phyloP scores from a whole-genome alignment of 169 alveolate species.

The Plasmodium gallinaceum region DNA sequence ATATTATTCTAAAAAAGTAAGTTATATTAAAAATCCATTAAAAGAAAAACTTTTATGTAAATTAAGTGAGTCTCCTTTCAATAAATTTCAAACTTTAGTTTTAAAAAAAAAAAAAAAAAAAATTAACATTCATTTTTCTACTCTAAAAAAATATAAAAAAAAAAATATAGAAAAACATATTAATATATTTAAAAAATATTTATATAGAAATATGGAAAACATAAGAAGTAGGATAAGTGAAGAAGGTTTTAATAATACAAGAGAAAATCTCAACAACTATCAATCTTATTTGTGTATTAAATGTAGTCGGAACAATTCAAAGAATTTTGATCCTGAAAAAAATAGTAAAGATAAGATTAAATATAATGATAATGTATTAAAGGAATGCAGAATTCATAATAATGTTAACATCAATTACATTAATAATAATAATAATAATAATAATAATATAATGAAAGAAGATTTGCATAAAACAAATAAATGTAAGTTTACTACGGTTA shows the following conservation, averaged over 20 bases:
- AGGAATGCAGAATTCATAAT: neutral
- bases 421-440: neutral
- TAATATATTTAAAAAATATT: neutral
- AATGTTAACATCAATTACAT: neutral
- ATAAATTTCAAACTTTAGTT: slow-evolving; percentile 12
- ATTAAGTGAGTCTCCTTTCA: neutral
- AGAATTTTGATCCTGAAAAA: neutral
- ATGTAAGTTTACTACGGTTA: neutral
- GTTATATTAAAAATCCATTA: neutral
- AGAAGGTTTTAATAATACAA: slow-evolving; percentile 7
- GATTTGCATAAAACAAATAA: neutral
- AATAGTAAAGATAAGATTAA: neutral
- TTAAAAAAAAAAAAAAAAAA: slow-evolving; percentile 46
- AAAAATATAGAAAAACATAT: slow-evolving; percentile 12
- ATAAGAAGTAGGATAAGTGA: neutral
- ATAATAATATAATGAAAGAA: neutral
- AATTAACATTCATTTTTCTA: neutral
- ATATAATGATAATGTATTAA: neutral
- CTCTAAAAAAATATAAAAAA: neutral
- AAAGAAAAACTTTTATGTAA: neutral
- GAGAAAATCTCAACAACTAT: neutral
- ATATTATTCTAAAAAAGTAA: neutral
- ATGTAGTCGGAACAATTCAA: neutral
- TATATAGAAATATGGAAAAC: neutral
- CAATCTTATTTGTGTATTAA: neutral